These are phyloP conservation scores for Asterochloris erici DNA, from an alignment of 139 green algal genomes.

Conservation along the genomic window DNA sequence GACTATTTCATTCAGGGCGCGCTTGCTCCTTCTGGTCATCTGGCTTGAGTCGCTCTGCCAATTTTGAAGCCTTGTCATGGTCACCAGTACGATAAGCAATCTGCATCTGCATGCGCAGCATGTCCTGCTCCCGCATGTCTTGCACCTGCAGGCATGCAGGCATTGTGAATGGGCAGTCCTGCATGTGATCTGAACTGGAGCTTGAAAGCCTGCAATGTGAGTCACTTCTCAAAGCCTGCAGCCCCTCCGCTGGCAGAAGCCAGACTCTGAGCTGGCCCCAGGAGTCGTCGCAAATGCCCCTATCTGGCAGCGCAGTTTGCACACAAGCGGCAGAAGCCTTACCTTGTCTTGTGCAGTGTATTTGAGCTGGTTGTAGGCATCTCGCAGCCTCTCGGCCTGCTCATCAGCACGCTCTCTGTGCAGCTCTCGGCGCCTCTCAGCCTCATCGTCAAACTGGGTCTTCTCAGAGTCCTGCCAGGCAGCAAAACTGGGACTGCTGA, in stretches of 20 bases:
- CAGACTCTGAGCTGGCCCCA: background rate
- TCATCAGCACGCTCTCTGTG: slow-evolving; percentile 41
- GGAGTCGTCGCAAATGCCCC: background rate
- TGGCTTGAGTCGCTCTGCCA: slow-evolving; percentile 51
- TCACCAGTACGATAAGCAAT: slow-evolving; percentile 83
- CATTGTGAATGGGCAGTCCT: slow-evolving; percentile 20
- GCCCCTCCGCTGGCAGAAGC: background rate
- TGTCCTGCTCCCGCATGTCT: slow-evolving; percentile 68
- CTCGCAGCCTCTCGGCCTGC: slow-evolving; percentile 48
- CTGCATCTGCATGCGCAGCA: slow-evolving; percentile 79
- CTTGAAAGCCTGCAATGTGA: no score
- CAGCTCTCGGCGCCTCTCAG: slow-evolving; percentile 50
- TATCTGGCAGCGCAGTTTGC: background rate
- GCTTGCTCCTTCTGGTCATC: slow-evolving; percentile 47
- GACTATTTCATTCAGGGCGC: no score
- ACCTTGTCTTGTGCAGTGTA: slow-evolving; percentile 27
- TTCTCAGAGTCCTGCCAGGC: slow-evolving; percentile 18
- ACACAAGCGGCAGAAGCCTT: background rate
- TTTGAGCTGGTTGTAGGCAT: slow-evolving; percentile 75
- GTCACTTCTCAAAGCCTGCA: no score
- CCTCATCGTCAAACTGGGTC: slow-evolving; percentile 63
- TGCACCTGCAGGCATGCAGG: background rate
- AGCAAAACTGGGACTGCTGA: background rate
- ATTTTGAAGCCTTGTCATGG: slow-evolving; percentile 41
- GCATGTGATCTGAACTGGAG: no score